Evolutionary conservation across 108 stramenopile species (phyloP), one percentile per base, ranked within the genome.

Genomic region (Asterionellopsis glacialis): DNA sequence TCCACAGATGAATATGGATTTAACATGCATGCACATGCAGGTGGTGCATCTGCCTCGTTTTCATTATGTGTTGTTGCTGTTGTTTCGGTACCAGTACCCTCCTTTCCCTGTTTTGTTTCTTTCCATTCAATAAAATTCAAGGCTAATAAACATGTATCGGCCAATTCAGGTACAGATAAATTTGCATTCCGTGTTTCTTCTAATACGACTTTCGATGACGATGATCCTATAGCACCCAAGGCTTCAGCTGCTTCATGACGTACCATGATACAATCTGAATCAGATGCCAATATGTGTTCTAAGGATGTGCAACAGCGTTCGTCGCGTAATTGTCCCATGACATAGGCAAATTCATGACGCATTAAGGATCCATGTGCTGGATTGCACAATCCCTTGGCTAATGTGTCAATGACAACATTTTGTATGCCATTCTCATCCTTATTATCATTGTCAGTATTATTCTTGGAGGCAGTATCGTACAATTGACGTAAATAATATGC

Each of bases 221-320:
- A 16, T 40, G 78, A 69, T 28, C 79, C 90, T 63, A 94, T 90
- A 45, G 90, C 90, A 26, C 88, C 93, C n/a, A 94, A 50, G 1
- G 93, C 93, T 75, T 94, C 93, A 18, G 95, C 99, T 41, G 92
- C 94, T 84, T 97, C 98, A 69, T 98, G 98, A 19, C 98, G 93
- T 12, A 97, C 95, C 89, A 99, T 97, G 42, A 88, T 76, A 71
- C 85, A 84, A 63, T 91, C 88, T 45, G 76, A 65, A 18, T 83
- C 83, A 16, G 70, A 57, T 42, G 43, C 24, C 16, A 79, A 88
- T 48, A 68, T 76, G 51, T 50, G 39, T 70, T 77, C 80, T 45
- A 80, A 81, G 54, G 62, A 63, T 3, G 54, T 67, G 59, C 78
- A 82, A 57, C 63, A 87, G 44, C 71, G 64, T 25, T 68, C 63